Base-by-base conservation (phyloP, 176 grass and related monocot species). In the Zizania latifolia region DNA sequence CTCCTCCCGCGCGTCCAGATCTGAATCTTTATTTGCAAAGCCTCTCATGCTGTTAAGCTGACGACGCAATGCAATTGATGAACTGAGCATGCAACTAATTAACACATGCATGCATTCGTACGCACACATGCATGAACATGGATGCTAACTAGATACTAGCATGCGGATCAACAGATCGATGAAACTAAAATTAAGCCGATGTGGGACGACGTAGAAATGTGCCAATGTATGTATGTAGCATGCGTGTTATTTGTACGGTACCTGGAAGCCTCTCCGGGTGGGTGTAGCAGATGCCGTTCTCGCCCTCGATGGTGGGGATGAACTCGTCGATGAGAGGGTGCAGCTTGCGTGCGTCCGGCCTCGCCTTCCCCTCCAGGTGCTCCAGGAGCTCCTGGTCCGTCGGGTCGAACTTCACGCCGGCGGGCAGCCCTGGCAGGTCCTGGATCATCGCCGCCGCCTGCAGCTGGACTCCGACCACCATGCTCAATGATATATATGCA, bases 281-380 rank as follows among this genome's bases (percentile, higher is more conserved):
- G 36, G 96, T 99, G 82, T 94, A 99, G 82, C 96, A 99, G 76
- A 99, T 99, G 61, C 96, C 96, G 68, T 99, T 90, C 84, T 99
- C 96, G 31, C 96, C 96, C 58, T 99, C 89, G 21, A 99, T 99
- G 14, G 92, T 94, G 50, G 96, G 96, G 21, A 99, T 99, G 84
- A 99, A 99, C 82, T 99, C 92, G 63, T 99, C 92, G 66, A 95
- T 83, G 82, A 99, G 96, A 4, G 92, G 96, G 70, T 99, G 91
- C 41, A 88, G 89, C 24, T 86, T 90, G 2, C 79, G 87, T 2
- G 79, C 84, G 32, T 99, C 96, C 14, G 86, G 87, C 73, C 79
- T 87, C 3, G 96, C 89, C 79, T 99, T 99, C 40, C 92, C 92
- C 14, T 99, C 89, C 85, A 99, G 88, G 70, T 99, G 96, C 28